Base-by-base conservation (phyloP, 441 rosid species). In the Gossypium gossypioides region DNA sequence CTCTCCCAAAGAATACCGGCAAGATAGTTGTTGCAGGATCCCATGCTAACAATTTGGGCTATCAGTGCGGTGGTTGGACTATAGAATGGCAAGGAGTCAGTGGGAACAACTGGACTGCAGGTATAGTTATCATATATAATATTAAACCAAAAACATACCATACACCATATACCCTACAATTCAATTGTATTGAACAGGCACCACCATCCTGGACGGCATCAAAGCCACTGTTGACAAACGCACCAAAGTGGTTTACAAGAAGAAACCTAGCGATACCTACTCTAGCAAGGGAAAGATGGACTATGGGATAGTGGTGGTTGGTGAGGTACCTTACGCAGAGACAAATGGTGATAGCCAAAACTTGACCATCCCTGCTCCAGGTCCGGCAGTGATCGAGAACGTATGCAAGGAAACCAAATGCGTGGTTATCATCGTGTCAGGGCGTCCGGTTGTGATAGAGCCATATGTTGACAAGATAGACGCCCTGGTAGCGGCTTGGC, bases 61-160 rank as follows among this genome's bases (percentile, higher is more conserved):
- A 69, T 34, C 73, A 55, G 34, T 29, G 63, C 9, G 73, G 73
- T 54, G 73, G 67, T 24, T 71, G 68, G 74, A 71, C 74, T 21
- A 59, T 71, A 24, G 22, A 56, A 15, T 55, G 64, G 54, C 54
- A 71, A 44, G 44, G 74, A 46, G 40, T 7, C 27, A 25, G 44
- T 44, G 68, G 74, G 24, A 71, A 69, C 73, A 69, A 69, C 63
- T 40, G 61, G 62, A 69, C 73, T 12, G 63, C 58, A 24, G 59
- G 71, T 50, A n/a, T 50, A 13, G 54, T 40, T 40, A 40, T 40
- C 44, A 40, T 40, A 40, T 8, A 40, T 8, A 40, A 40, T 40
- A 8, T 8, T 40, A 40, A 40, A 40, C 12, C 44, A 40, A 40
- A 40, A 40, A 40, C 44, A 40, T 40, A 40, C 12, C 44, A 8